Conservation (phyloP, 441 rosid species). For the Aquilaria agallochum region DNA sequence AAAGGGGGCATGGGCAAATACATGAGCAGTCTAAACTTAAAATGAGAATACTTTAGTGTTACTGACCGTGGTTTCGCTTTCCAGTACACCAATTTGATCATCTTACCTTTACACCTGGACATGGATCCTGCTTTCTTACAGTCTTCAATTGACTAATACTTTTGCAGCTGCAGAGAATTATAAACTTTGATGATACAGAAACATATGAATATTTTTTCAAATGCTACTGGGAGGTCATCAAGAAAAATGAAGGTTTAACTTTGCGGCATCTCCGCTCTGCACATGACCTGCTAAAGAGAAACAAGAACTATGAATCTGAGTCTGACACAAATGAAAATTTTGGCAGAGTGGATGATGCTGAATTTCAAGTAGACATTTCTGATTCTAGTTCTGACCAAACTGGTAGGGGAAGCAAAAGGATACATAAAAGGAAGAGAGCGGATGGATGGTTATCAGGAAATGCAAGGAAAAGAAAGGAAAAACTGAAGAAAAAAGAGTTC, state of each 20-base stretch:
- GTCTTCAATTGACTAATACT: not conserved
- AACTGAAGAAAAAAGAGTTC: slow-evolving; percentile 21
- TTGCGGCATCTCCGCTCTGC: slow-evolving; percentile 38
- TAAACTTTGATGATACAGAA: slow-evolving; percentile 40
- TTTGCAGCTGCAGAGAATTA: slow-evolving; percentile 31
- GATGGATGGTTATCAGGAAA: not conserved
- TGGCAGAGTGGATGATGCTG: slow-evolving; percentile 16
- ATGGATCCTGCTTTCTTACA: not conserved
- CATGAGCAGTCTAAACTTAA: not conserved
- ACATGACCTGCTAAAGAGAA: slow-evolving; percentile 29
- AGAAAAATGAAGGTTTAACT: slow-evolving; percentile 33
- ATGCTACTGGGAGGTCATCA: slow-evolving; percentile 52
- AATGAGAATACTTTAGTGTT: not conserved
- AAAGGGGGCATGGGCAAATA: not conserved
- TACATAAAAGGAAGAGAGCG: slow-evolving; percentile 8
- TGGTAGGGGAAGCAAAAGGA: slow-evolving; percentile 6
- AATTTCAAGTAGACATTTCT: slow-evolving; percentile 22
- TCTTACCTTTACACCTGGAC: not conserved
- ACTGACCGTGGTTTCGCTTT: not conserved
- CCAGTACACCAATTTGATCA: not conserved
- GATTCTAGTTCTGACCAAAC: slow-evolving; percentile 8
- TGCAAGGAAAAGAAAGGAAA: slow-evolving; percentile 9
- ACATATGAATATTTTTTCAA: slow-evolving; percentile 45
- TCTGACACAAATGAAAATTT: slow-evolving; percentile 6
- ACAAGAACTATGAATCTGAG: slow-evolving; percentile 9